These are phyloP conservation scores for Urtica urens DNA, from an alignment of 306 rosid genomes.

Conservation along the genomic window DNA sequence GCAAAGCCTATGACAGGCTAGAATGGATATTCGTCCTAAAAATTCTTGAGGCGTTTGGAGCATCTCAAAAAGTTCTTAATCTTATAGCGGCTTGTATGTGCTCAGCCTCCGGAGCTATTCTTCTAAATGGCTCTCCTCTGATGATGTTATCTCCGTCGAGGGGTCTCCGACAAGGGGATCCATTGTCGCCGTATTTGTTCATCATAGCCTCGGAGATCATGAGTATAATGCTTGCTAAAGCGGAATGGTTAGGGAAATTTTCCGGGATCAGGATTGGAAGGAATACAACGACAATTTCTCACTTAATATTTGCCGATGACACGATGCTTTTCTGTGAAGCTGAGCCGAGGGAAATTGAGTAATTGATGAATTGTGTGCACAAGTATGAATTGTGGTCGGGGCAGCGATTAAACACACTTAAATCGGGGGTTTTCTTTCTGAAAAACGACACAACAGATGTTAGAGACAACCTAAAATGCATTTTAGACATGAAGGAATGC, in stretches of 20 bases:
- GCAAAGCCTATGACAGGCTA: background rate
- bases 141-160: background rate
- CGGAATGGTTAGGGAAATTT: background rate
- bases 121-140: background rate
- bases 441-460: no score
- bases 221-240: background rate
- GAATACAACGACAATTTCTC: background rate
- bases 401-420: background rate
- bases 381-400: background rate
- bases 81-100: background rate
- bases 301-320: background rate
- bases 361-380: background rate
- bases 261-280: background rate
- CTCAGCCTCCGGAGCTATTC: background rate
- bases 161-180: background rate
- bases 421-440: no score
- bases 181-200: background rate
- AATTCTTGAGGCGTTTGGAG: background rate
- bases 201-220: background rate
- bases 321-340: background rate
- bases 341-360: background rate
- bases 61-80: background rate
- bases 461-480: no score
- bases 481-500: background rate
- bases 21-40: background rate